Base-by-base conservation (phyloP, 805 yeast species). In the Zygoascus flipseniorum region DNA sequence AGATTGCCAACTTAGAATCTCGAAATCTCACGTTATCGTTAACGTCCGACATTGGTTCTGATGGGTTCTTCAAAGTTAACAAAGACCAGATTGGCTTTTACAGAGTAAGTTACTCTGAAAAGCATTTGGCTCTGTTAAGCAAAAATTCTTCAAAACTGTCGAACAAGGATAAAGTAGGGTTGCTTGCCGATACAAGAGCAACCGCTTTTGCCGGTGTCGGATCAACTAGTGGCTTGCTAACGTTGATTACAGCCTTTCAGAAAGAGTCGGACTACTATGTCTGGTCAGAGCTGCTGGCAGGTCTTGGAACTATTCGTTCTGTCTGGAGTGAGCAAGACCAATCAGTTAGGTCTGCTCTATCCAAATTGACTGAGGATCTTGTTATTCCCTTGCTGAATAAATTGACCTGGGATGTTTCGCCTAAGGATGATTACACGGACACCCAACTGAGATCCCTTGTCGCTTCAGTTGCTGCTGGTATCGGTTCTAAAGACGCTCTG, bases 161-260 rank as follows among this genome's bases (percentile, higher is more conserved):
- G 10, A 85, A 83, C 51, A 86, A 83, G 65, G 95, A 86, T 69
- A 80, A 88, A 69, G 81, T 84, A 53, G 92, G 90, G 44, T 75
- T 85, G 60, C 85, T 86, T 48, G 85, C 90, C n/a, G 95, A 86
- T 70, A 86, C 86, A 18, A 80, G 78, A 51, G 78, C 88, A 8
- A 74, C 85, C 59, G 80, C 92, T 5, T 71, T 82, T 28, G 81
- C 92, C 18, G 93, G 93, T 31, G 77, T 78, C 61, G 79, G 83
- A 53, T 72, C 82, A 26, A 79, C 89, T 35, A 72, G 80, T 3
- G 81, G 76, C 58, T 70, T 81, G 52, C 73, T 81, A 55, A 69
- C 71, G 54, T 72, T 81, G 61, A 70, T 79, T 47, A 65, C 72
- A 46, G 66, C 71, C 26, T 78, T 85, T 82, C 69, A 73, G 50